Percentiles rank a stretch among this genome's conserved stretches.
Evolutionary conservation across 2,329 filamentous ascomycete species (phyloP).

Genomic region (Botrytis tulipae): DNA sequence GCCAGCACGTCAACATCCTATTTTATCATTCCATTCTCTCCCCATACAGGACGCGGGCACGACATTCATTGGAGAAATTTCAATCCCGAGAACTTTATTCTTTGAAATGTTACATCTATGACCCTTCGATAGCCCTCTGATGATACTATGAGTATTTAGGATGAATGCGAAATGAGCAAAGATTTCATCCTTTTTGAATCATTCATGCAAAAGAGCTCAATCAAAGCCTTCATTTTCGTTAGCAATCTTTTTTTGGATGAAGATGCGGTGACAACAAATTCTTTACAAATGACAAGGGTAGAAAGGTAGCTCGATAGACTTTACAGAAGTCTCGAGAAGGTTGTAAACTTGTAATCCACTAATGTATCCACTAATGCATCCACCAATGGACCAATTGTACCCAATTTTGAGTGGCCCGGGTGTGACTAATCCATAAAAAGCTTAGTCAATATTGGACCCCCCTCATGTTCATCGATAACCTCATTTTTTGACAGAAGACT

Average conservation of each 20-base stretch:
- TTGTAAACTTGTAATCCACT: neutral
- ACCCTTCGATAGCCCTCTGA: neutral
- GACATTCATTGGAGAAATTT: neutral
- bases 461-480: slow-evolving; percentile 15
- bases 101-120: neutral
- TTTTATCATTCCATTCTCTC: neutral
- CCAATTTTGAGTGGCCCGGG: neutral
- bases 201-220: too few relatives aligned
- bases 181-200: too few relatives aligned
- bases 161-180: neutral
- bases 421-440: neutral
- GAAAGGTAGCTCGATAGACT: neutral
- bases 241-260: neutral
- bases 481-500: neutral
- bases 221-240: neutral
- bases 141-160: neutral
- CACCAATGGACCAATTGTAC: neutral
- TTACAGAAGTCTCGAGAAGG: neutral
- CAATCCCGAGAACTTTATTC: neutral
- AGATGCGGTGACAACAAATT: slow-evolving; percentile 18
- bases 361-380: neutral
- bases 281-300: neutral
- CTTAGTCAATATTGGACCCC: neutral
- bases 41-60: neutral
- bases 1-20: neutral